A percentile compares a stretch with the other conserved stretches of the same genome.
phyloP scores from a whole-genome alignment of 1,284 basidiomycete species.

The Volvariella volvacea region DNA sequence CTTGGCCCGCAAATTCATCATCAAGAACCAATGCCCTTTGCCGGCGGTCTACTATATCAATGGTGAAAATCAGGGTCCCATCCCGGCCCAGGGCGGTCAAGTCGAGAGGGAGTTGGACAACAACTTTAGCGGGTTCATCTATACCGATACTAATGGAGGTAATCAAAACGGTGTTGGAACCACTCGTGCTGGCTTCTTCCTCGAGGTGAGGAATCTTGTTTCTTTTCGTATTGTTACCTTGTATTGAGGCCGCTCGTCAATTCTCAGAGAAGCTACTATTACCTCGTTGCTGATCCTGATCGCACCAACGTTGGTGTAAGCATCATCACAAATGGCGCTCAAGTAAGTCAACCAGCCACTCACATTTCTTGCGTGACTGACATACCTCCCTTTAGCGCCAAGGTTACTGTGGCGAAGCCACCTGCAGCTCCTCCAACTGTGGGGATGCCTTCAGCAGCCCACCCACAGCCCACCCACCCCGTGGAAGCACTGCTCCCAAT shows the following conservation, averaged over 20 bases:
- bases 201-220: conserved; percentile 10
- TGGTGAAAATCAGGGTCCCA: neutral
- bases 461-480: conserved; percentile 14
- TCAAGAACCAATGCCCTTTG: neutral
- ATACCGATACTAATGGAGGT: conserved; percentile 17
- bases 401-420: conserved; percentile 12
- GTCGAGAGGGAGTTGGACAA: too few species aligned
- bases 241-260: neutral
- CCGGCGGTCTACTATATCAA: neutral
- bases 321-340: conserved; percentile 16
- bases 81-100: neutral
- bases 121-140: conserved; percentile 16
- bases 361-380: conserved; percentile 8
- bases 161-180: conserved; percentile 15
- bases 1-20: neutral
- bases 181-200: conserved; percentile 17
- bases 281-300: conserved; percentile 19
- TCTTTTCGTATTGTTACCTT: neutral
- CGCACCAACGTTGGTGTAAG: conserved; percentile 20
- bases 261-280: conserved; percentile 19
- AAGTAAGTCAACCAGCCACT: conserved; percentile 5
- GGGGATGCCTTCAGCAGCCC: conserved; percentile 11
- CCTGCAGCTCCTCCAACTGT: conserved; percentile 14
- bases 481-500: conserved; percentile 10
- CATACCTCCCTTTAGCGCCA: conserved; percentile 13